Conservation (phyloP, 202 grass and related monocot species). For the Brachypodium distachyon region DNA sequence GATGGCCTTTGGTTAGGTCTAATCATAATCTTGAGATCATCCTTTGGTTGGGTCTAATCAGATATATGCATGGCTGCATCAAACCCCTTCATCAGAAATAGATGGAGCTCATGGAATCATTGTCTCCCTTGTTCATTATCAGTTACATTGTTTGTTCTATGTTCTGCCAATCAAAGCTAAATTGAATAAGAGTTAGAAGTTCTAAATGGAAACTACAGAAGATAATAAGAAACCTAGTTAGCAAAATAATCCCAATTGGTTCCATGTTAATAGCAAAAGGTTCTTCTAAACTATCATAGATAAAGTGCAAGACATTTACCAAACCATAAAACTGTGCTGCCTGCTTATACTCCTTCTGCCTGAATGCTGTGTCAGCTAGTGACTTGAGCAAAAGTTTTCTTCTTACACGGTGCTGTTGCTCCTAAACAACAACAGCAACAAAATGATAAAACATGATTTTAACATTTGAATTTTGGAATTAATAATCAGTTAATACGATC, state of each 20-base stretch:
- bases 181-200: neutral
- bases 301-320: conserved; percentile 13
- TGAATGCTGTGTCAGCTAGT: conserved; percentile 7
- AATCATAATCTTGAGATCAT: neutral
- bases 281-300: neutral
- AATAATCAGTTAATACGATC: neutral
- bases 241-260: neutral
- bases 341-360: neutral
- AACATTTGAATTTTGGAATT: neutral
- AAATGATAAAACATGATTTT: neutral
- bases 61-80: neutral
- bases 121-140: neutral
- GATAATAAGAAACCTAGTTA: neutral
- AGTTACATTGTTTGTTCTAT: neutral
- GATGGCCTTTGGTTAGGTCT: neutral
- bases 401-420: neutral
- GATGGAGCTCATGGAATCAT: neutral
- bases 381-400: conserved; percentile 1
- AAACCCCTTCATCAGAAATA: neutral
- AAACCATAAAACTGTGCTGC: conserved; percentile 7
- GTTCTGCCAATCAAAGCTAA: neutral
- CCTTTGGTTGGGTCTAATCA: neutral
- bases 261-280: neutral
- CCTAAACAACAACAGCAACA: conserved; percentile 9
- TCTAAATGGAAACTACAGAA: neutral